A percentile compares a stretch with the other conserved stretches of the same genome.
Evolutionary conservation across 208 protist genomes (phyloP).

Genomic region (Herpetomonas samuelpessoai): DNA sequence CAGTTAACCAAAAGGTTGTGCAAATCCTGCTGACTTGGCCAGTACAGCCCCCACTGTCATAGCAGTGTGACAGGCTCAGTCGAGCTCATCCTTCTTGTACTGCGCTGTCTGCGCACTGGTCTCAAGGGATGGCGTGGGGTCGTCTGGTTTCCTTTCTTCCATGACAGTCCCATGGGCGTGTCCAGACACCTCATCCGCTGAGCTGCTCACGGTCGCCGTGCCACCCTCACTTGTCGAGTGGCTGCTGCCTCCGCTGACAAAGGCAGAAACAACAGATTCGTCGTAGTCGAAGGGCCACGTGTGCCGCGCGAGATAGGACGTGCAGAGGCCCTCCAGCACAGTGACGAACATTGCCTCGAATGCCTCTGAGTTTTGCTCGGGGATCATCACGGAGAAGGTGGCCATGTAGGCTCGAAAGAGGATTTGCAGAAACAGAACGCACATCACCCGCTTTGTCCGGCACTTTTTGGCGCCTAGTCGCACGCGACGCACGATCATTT

Average conservation of each 20-base stretch:
- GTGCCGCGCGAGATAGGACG: conserved; percentile 58
- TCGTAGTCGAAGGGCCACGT: conserved; percentile 63
- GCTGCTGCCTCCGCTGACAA: neutral
- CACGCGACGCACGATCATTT: conserved; percentile 57
- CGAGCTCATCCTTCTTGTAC: neutral
- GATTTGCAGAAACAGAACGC: conserved; percentile 54
- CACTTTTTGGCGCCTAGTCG: conserved; percentile 31
- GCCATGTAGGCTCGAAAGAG: conserved; percentile 64
- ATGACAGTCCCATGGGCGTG: neutral
- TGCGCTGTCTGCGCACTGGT: neutral
- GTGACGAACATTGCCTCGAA: conserved; percentile 41
- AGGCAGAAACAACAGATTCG: conserved; percentile 4
- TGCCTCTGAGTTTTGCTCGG: conserved; percentile 45
- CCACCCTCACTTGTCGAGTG: neutral
- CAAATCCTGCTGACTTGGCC: too few species aligned
- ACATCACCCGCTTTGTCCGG: conserved; percentile 59
- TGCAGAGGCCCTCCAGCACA: conserved; percentile 48
- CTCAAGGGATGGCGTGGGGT: too few species aligned
- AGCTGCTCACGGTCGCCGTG: neutral
- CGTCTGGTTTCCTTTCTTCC: too few species aligned
- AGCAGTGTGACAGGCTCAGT: neutral
- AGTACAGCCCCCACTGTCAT: too few species aligned
- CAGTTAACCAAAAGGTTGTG: too few species aligned
- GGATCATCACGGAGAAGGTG: conserved; percentile 81
- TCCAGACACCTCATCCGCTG: neutral